Conservation (phyloP, 306 rosid genomes). For the Clitoria ternatea region DNA sequence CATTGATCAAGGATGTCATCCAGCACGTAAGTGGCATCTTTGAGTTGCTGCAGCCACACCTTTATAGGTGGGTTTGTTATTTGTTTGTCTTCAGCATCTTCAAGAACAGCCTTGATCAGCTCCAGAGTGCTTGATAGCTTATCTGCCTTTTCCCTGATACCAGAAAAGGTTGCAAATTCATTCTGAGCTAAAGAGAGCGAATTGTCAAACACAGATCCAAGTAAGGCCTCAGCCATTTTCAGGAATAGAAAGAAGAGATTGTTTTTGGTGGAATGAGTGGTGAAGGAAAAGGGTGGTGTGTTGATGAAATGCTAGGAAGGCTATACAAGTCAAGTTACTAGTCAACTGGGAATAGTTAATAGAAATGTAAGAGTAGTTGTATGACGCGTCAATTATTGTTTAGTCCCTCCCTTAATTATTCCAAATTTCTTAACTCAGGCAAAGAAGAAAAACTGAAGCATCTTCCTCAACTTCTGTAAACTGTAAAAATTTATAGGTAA, state of each 20-base stretch:
- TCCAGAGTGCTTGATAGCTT: not conserved
- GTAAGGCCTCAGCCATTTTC: not conserved
- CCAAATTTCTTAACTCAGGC: too few species aligned
- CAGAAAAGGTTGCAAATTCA: not conserved
- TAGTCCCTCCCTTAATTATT: too few species aligned
- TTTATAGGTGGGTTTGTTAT: not conserved
- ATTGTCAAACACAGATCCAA: not conserved
- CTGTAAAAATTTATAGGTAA: too few species aligned
- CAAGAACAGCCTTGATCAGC: not conserved
- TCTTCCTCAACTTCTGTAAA: too few species aligned
- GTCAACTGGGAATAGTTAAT: too few species aligned
- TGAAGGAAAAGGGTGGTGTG: not conserved
- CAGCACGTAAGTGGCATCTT: not conserved
- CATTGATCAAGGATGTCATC: not conserved
- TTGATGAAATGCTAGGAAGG: too few species aligned
- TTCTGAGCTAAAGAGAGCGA: not conserved
- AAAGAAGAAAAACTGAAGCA: too few species aligned
- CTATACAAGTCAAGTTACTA: too few species aligned
- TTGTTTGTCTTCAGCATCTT: constrained; percentile 1
- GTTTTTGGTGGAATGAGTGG: not conserved
- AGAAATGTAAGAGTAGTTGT: too few species aligned
- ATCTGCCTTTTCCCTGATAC: not conserved
- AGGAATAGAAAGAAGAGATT: not conserved
- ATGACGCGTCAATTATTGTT: too few species aligned
- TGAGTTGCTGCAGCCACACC: not conserved